Evolutionary conservation across 2,329 filamentous ascomycete species (phyloP).

Genomic region (Geoglossum cookeanum): DNA sequence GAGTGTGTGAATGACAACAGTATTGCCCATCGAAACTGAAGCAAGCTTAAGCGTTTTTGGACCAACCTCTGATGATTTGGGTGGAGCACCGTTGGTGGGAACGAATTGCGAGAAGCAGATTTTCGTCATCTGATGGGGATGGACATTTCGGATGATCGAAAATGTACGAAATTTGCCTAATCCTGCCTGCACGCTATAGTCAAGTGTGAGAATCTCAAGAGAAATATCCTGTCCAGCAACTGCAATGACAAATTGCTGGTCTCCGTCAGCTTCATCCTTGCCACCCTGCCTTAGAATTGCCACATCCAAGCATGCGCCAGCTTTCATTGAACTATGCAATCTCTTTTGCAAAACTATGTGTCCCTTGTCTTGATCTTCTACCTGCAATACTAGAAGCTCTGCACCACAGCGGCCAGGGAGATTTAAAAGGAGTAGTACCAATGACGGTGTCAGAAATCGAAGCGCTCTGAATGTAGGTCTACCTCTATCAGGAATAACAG

Average conservation of each 20-base stretch:
- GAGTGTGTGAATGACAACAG: constrained; percentile 60
- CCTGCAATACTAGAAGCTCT: constrained; percentile 31
- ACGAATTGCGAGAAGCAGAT: constrained; percentile 33
- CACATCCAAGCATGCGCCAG: constrained; percentile 61
- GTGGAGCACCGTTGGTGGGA: constrained; percentile 22
- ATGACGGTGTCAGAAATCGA: constrained; percentile 33
- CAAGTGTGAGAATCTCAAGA: constrained; percentile 58
- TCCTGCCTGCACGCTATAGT: constrained; percentile 33
- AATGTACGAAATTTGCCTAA: constrained; percentile 30
- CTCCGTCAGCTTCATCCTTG: constrained; percentile 32
- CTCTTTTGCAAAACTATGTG: constrained; percentile 31
- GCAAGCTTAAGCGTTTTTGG: constrained; percentile 56
- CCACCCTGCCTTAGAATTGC: constrained; percentile 41
- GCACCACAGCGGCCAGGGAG: constrained; percentile 32
- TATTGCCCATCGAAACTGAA: constrained; percentile 64
- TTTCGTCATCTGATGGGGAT: constrained; percentile 40
- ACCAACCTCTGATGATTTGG: constrained; percentile 27
- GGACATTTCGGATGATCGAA: constrained; percentile 33
- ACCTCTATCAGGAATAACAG: neutral
- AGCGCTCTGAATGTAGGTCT: constrained; percentile 35
- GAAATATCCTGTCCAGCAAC: constrained; percentile 65
- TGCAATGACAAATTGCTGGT: constrained; percentile 62
- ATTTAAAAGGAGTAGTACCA: constrained; percentile 37
- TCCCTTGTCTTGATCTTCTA: constrained; percentile 18
- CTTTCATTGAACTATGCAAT: constrained; percentile 49